Evolutionary conservation across 768 basidiomycete genomes (phyloP), one percentile per base, ranked within the genome.

Genomic region (Phlebiopsis flavidoalba): DNA sequence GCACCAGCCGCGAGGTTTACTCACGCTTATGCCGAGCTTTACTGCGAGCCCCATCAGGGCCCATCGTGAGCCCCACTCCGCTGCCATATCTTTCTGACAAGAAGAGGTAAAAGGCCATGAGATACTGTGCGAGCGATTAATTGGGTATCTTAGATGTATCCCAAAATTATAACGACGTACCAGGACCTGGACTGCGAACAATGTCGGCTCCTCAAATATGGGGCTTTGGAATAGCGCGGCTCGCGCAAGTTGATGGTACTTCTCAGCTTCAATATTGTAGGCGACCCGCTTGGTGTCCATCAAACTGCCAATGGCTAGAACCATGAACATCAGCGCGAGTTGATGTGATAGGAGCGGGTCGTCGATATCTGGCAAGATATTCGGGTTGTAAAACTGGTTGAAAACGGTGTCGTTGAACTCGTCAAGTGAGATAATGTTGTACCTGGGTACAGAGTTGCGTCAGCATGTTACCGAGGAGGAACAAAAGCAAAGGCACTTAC

Each of bases 31-130:
- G 58, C 85, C 85, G 63, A 88, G 70, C 70, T 88, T 89, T 33
- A 87, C 84, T 17, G 83, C 81, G 35, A 89, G 76, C 43, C 87
- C 87, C 85, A 88, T 87, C 57, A 85, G 73, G n/a, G 84, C 81
- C 87, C 87, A 89, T 59, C 86, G 75, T 26, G 85, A 81, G 11
- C 81, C n/a, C 80, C 53, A 83, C 83, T 59, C 77, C 76, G 54
- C 74, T 74, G 8, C 75, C 73, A 51, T 71, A 67, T 19, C 70
- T 62, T 86, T 88, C 64, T 57, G 66, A 60, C 60, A 75, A 65
- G 64, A 79, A 79, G 67, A 79, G 76, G 60, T 72, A 80, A 61
- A 79, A 78, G 8, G 74, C 76, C 76, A 78, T 86, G 50, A 88
- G 66, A n/a, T 87, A 71, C 87, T 88, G 62, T 31, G n/a, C 26